These are phyloP conservation scores for Kluyveromyces aestuarii DNA, from an alignment of 805 yeast species.

Conservation along the genomic window DNA sequence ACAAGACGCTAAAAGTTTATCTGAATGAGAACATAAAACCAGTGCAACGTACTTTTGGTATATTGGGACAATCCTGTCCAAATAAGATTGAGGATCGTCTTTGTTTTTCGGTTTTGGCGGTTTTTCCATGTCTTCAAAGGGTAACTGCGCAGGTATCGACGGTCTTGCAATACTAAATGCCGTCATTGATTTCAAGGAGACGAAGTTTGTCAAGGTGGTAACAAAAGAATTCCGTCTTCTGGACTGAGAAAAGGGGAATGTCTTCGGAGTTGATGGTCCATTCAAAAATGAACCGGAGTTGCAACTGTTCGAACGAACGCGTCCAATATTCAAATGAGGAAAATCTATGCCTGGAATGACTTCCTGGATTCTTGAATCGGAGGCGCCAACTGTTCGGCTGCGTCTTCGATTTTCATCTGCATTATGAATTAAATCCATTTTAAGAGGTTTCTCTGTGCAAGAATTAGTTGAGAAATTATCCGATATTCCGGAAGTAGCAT, in stretches of 20 bases:
- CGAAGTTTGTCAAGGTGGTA: slow-evolving; percentile 30
- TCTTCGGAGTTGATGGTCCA: background rate
- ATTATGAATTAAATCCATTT: slow-evolving; percentile 1
- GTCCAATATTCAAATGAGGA: background rate
- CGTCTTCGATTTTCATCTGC: slow-evolving; percentile 15
- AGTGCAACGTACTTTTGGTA: slow-evolving; percentile 26
- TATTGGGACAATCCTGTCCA: slow-evolving; percentile 19
- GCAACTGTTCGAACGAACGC: slow-evolving; percentile 1
- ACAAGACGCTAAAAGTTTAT: slow-evolving; percentile 20
- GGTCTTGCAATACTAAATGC: slow-evolving; percentile 9
- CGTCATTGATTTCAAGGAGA: slow-evolving; percentile 25
- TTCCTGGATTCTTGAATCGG: background rate
- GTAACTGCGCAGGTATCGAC: slow-evolving; percentile 5
- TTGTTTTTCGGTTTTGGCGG: slow-evolving; percentile 23
- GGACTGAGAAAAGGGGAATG: slow-evolving; percentile 9
- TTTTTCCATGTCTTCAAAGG: slow-evolving; percentile 14
- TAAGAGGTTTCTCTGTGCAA: slow-evolving; percentile 6
- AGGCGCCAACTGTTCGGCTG: slow-evolving; percentile 24
- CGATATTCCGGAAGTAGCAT: background rate
- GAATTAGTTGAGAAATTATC: slow-evolving; percentile 7
- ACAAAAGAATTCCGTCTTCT: slow-evolving; percentile 32
- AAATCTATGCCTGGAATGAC: background rate
- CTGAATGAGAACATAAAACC: slow-evolving; percentile 23
- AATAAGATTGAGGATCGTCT: slow-evolving; percentile 24
- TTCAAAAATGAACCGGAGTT: background rate